Evolutionary conservation across 352 stramenopile species (phyloP).

Genomic region (Phytophthora fragariae): DNA sequence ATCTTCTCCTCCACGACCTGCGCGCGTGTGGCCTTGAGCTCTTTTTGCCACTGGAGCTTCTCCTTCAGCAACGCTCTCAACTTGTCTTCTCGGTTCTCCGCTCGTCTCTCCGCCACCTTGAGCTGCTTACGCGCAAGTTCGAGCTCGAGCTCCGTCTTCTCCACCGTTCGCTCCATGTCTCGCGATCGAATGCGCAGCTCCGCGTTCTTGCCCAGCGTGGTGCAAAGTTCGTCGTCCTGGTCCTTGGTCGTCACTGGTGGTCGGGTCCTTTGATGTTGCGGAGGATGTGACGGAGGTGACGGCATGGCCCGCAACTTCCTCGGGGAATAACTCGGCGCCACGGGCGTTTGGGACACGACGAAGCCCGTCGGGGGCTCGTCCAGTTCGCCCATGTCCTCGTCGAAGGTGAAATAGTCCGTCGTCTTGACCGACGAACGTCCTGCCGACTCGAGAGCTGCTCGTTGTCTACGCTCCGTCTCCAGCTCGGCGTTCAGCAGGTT

Average conservation of each 20-base stretch:
- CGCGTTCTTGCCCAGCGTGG: conserved; percentile 66
- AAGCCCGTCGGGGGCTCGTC: conserved; percentile 22
- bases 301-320: conserved; percentile 30
- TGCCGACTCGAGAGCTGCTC: conserved; percentile 19
- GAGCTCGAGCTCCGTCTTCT: conserved; percentile 54
- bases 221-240: conserved; percentile 61
- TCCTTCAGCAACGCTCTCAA: conserved; percentile 67
- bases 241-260: conserved; percentile 43
- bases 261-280: conserved; percentile 13
- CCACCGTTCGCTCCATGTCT: conserved; percentile 57
- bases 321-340: conserved; percentile 27
- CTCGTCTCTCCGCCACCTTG: conserved; percentile 61
- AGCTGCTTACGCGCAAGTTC: conserved; percentile 68
- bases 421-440: conserved; percentile 21
- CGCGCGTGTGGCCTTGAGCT: conserved; percentile 62
- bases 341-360: conserved; percentile 28
- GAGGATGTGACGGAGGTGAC: conserved; percentile 15
- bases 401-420: conserved; percentile 34
- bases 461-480: conserved; percentile 50
- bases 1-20: conserved; percentile 81
- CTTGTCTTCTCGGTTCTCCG: conserved; percentile 72
- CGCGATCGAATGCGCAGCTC: conserved; percentile 66
- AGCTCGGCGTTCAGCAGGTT: conserved; percentile 56
- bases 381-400: conserved; percentile 27
- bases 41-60: conserved; percentile 75